These are phyloP conservation scores for Rhododendron ovatum DNA, from an alignment of 148 eudicot genomes.

Conservation along the genomic window DNA sequence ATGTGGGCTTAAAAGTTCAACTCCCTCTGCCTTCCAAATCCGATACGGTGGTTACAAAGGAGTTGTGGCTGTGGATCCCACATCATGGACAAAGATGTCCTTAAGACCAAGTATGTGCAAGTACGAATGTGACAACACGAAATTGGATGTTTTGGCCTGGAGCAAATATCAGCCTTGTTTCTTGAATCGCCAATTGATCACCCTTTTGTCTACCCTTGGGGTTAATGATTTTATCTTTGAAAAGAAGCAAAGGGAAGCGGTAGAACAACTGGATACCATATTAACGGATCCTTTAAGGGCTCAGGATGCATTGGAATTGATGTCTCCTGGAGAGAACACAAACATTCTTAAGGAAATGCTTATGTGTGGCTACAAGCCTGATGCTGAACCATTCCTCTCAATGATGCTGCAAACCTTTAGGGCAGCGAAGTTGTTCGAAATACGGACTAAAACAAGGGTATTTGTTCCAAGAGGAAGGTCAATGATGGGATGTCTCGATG, in stretches of 20 bases:
- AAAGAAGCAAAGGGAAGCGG: conserved; percentile 72
- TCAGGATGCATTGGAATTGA: conserved; percentile 68
- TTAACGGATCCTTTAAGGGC: conserved; percentile 67
- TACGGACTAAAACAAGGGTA: conserved; percentile 24
- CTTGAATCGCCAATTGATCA: conserved; percentile 76
- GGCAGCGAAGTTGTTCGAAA: conserved; percentile 22
- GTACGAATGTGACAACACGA: conserved; percentile 50
- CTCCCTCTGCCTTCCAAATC: conserved; percentile 86
- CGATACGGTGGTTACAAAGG: conserved; percentile 94
- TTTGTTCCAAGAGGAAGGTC: conserved; percentile 21
- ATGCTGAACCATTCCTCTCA: conserved; percentile 22
- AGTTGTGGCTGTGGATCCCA: conserved; percentile 87
- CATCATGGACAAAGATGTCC: conserved; percentile 52
- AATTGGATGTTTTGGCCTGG: conserved; percentile 67
- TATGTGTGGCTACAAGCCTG: conserved; percentile 22
- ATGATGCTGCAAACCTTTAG: conserved; percentile 26
- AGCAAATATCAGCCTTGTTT: conserved; percentile 91
- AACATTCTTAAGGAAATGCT: conserved; percentile 29
- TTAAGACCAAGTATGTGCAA: conserved; percentile 79
- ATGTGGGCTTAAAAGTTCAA: conserved; percentile 38
- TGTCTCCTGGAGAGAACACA: conserved; percentile 37
- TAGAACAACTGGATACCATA: conserved; percentile 54
- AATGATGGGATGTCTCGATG: conserved; percentile 31
- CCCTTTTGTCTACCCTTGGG: conserved; percentile 84
- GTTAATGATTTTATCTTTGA: conserved; percentile 59